Evolutionary conservation across 1,284 basidiomycete genomes (phyloP), one percentile per base, ranked within the genome.

Genomic region (Mycosarcoma mackinlayi): DNA sequence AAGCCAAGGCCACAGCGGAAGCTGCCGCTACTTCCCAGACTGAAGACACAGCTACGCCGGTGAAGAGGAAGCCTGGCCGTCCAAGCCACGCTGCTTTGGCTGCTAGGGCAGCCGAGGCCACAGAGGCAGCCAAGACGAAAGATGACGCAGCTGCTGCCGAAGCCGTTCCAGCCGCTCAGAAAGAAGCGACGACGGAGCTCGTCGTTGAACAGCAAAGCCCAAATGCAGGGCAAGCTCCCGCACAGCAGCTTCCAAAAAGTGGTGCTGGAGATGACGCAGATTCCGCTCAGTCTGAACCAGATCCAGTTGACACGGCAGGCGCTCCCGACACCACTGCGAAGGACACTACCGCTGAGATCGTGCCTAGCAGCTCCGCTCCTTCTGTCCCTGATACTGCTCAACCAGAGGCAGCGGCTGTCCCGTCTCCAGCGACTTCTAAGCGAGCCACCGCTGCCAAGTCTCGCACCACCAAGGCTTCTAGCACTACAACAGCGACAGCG

Each of bases 31-130:
- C 6, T 13, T 40, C 24, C 19, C 28, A 16, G 9, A 19, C 16
- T 14, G 28, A 33, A 24, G 25, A 34, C 31, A 1, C n/a, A 18
- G 34, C 34, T 21, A 16, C 24, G 18, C 52, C 52, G 18, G 37
- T 38, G 23, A 45, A 34, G 27, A 54, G 39, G 42, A 59, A 52
- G 38, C 14, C 18, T 6, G 44, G 49, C 19, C 42, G 56, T 19
- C 56, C 48, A n/a, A 19, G 31, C 11, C 46, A 52, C 13, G 30
- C 56, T 35, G 56, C 24, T 11, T 21, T 35, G 23, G 30, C 41
- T 45, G 35, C 51, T 25, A 18, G n/a, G 39, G 39, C 39, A 19
- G 37, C 37, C 4, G 35, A n/a, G n/a, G n/a, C n/a, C n/a, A n/a
- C 41, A 14, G 47, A 57, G 37, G 41, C 40, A 1, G 33, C 33